These are phyloP conservation scores for Calonectria pseudoturangicola DNA, from an alignment of 2,329 filamentous ascomycete genomes.

Conservation along the genomic window DNA sequence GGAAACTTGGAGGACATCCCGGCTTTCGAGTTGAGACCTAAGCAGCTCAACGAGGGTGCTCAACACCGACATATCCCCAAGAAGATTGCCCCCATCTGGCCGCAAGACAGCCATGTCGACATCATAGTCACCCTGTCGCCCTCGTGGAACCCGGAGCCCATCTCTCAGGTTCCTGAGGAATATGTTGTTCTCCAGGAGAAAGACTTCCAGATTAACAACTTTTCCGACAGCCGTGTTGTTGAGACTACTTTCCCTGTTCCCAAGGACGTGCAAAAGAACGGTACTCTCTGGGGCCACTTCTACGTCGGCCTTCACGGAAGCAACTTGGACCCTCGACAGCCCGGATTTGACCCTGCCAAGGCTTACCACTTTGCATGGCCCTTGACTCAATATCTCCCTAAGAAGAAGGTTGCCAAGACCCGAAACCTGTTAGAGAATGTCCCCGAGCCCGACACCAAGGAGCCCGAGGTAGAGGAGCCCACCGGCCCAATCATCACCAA, in stretches of 20 bases:
- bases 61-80: conserved; percentile 80
- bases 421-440: conserved; percentile 85
- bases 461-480: conserved; percentile 71
- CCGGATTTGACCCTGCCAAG: conserved; percentile 82
- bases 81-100: conserved; percentile 91
- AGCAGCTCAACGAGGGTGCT: conserved; percentile 75
- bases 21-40: conserved; percentile 79
- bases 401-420: conserved; percentile 92
- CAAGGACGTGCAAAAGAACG: conserved; percentile 88
- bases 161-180: conserved; percentile 79
- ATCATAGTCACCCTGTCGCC: conserved; percentile 90
- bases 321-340: conserved; percentile 83
- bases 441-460: conserved; percentile 62
- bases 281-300: conserved; percentile 96
- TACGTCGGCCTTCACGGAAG: conserved; percentile 87
- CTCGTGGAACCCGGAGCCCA: conserved; percentile 79
- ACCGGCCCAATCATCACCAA: conserved; percentile 83
- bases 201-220: conserved; percentile 86
- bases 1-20: conserved; percentile 76
- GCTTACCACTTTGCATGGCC: conserved; percentile 91
- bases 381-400: conserved; percentile 90
- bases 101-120: conserved; percentile 85
- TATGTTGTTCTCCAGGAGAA: conserved; percentile 87
- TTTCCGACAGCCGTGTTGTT: conserved; percentile 84
- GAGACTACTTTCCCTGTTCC: conserved; percentile 88